phyloP scores from a whole-genome alignment of 1,284 basidiomycete species.

The Apiotrichum porosum region DNA sequence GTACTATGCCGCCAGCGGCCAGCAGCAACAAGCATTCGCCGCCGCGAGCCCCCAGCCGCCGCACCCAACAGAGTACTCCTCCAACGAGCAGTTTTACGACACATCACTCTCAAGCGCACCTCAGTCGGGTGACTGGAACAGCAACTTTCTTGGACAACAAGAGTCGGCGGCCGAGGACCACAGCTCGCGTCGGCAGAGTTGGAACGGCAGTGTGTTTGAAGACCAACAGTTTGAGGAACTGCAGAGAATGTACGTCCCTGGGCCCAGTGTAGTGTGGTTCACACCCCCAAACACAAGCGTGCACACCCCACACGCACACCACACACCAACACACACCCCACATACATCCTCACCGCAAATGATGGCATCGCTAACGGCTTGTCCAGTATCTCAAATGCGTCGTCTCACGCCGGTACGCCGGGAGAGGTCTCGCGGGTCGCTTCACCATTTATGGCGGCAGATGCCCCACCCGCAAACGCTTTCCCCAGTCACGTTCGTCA shows the following conservation, averaged over 20 bases:
- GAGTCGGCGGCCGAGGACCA: neutral
- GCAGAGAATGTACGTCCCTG: slow-evolving; percentile 41
- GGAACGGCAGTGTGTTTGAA: slow-evolving; percentile 14
- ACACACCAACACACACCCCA: too few relatives aligned
- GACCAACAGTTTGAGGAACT: slow-evolving; percentile 29
- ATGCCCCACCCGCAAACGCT: slow-evolving; percentile 4
- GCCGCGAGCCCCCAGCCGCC: too few relatives aligned
- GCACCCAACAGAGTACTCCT: too few relatives aligned
- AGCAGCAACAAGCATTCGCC: too few relatives aligned
- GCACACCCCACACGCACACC: too few relatives aligned
- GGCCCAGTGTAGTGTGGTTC: slow-evolving; percentile 16
- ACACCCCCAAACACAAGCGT: too few relatives aligned
- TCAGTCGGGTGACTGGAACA: neutral
- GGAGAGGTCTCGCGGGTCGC: slow-evolving; percentile 12
- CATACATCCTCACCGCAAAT: too few relatives aligned
- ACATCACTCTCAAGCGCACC: neutral
- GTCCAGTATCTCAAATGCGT: slow-evolving; percentile 27
- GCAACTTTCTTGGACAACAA: slow-evolving; percentile 2
- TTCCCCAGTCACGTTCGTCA: slow-evolving; percentile 1
- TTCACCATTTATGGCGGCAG: slow-evolving; percentile 11
- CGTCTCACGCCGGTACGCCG: slow-evolving; percentile 20
- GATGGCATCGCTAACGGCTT: too few relatives aligned
- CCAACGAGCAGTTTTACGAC: too few relatives aligned
- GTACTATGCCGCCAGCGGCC: slow-evolving; percentile 1
- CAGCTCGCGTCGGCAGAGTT: slow-evolving; percentile 10